These are phyloP conservation scores for Colletotrichum salicis DNA, from an alignment of 2,329 filamentous ascomycete species.

Conservation along the genomic window DNA sequence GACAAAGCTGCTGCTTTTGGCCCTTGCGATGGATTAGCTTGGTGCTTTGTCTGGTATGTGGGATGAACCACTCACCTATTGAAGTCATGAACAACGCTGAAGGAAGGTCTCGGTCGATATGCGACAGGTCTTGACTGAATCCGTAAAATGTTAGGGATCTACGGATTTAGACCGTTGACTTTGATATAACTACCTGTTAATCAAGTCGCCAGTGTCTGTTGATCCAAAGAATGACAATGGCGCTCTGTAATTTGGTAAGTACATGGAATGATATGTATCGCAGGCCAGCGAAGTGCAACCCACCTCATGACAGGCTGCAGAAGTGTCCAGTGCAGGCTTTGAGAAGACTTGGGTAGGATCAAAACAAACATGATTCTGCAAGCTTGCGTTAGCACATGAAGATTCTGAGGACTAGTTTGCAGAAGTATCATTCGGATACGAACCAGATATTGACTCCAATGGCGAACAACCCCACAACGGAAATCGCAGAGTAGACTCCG, in stretches of 20 bases:
- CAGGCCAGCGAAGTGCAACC: not conserved
- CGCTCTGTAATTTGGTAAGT: not conserved
- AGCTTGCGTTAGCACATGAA: not conserved
- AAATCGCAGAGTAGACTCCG: slow-evolving; percentile 35
- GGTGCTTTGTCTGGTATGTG: fast-evolving
- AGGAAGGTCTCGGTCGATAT: slow-evolving; percentile 40
- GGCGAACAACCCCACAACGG: slow-evolving; percentile 12
- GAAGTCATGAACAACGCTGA: slow-evolving; percentile 20
- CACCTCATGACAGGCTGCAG: slow-evolving; percentile 25
- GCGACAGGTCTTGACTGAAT: slow-evolving; percentile 43
- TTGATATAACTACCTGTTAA: slow-evolving; percentile 31
- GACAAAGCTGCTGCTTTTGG: slow-evolving; percentile 39
- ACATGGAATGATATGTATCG: not conserved
- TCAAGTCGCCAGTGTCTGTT: slow-evolving; percentile 38
- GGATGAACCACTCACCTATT: not conserved
- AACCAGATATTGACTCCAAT: slow-evolving; percentile 17
- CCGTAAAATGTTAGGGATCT: not conserved
- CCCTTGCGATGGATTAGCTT: slow-evolving; percentile 22
- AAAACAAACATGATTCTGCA: slow-evolving; percentile 25
- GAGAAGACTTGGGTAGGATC: slow-evolving; percentile 17
- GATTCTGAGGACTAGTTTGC: fast-evolving
- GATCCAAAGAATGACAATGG: slow-evolving; percentile 37
- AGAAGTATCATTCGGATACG: not conserved
- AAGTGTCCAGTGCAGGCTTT: slow-evolving; percentile 18
- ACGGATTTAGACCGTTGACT: not conserved